Evolutionary conservation across 805 yeast genomes (phyloP).

Genomic region (Metschnikowia aberdeeniae): DNA sequence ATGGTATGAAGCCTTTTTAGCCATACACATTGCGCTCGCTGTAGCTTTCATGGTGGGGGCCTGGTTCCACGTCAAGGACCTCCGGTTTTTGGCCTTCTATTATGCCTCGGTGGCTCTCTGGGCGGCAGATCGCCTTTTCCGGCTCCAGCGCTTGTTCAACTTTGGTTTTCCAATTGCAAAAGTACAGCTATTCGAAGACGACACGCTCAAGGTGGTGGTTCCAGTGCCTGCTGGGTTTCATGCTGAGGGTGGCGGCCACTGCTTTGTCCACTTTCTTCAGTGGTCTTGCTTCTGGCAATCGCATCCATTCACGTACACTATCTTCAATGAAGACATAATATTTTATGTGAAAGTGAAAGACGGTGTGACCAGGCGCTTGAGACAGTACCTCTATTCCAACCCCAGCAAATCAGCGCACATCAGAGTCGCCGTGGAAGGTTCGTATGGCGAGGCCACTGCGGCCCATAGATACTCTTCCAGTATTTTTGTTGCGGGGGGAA

Average conservation of each 20-base stretch:
- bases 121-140: slow-evolving; percentile 37
- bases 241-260: slow-evolving; percentile 58
- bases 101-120: slow-evolving; percentile 16
- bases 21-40: slow-evolving; percentile 34
- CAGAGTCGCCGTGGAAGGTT: slow-evolving; percentile 36
- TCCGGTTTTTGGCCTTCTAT: slow-evolving; percentile 18
- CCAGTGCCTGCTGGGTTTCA: slow-evolving; percentile 53
- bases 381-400: slow-evolving; percentile 17
- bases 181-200: slow-evolving; percentile 38
- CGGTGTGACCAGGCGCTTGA: slow-evolving; percentile 28
- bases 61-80: slow-evolving; percentile 44
- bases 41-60: slow-evolving; percentile 42
- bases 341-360: slow-evolving; percentile 32
- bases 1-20: slow-evolving; percentile 43
- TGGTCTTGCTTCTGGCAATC: slow-evolving; percentile 56
- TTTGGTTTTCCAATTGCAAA: slow-evolving; percentile 60
- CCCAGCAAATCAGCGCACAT: slow-evolving; percentile 18
- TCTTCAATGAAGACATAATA: slow-evolving; percentile 11
- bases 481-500: slow-evolving; percentile 39
- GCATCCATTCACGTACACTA: slow-evolving; percentile 57
- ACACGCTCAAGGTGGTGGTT: slow-evolving; percentile 47
- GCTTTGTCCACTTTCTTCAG: slow-evolving; percentile 49
- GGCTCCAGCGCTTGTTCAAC: slow-evolving; percentile 49
- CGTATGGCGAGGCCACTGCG: slow-evolving; percentile 35
- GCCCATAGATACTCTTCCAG: slow-evolving; percentile 26